Conservation (phyloP, 164 flowering plant species). For the Berberis vulgaris region DNA sequence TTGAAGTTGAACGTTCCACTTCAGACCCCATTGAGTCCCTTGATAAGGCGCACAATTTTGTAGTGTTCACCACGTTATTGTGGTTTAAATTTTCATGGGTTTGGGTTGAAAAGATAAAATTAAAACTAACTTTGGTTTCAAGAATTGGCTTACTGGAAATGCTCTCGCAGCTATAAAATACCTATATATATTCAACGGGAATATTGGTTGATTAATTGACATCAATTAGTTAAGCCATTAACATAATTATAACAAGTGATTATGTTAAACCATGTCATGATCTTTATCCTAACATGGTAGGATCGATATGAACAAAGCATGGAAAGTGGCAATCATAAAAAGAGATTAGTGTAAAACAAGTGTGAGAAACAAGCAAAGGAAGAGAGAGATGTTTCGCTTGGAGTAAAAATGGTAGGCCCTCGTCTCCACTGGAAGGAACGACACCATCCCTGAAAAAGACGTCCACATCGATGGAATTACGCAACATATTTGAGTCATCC, state of each 20-base stretch:
- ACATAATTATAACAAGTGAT: neutral
- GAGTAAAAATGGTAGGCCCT: constrained; percentile 31
- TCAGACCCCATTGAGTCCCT: too few relatives aligned
- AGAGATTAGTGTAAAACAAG: constrained; percentile 2
- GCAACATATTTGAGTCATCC: constrained; percentile 33
- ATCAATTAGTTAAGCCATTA: neutral
- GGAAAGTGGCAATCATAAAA: constrained; percentile 18
- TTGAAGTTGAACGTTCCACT: too few relatives aligned
- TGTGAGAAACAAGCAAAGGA: constrained; percentile 9
- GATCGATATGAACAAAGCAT: constrained; percentile 16
- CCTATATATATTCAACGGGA: neutral
- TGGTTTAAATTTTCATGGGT: too few relatives aligned
- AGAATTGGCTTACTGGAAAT: too few relatives aligned
- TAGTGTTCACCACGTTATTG: too few relatives aligned
- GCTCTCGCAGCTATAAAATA: too few relatives aligned
- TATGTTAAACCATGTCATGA: neutral
- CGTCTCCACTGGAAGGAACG: constrained; percentile 44
- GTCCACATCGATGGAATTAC: constrained; percentile 36
- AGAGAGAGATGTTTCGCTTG: constrained; percentile 1
- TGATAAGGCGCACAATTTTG: too few relatives aligned
- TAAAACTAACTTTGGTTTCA: too few relatives aligned
- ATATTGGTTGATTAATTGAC: neutral
- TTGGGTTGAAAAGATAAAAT: too few relatives aligned
- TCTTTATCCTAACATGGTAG: too few relatives aligned
- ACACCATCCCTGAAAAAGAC: constrained; percentile 42